phyloP scores from a whole-genome alignment of 768 basidiomycete species.

The Paxillus rubicundulus region DNA sequence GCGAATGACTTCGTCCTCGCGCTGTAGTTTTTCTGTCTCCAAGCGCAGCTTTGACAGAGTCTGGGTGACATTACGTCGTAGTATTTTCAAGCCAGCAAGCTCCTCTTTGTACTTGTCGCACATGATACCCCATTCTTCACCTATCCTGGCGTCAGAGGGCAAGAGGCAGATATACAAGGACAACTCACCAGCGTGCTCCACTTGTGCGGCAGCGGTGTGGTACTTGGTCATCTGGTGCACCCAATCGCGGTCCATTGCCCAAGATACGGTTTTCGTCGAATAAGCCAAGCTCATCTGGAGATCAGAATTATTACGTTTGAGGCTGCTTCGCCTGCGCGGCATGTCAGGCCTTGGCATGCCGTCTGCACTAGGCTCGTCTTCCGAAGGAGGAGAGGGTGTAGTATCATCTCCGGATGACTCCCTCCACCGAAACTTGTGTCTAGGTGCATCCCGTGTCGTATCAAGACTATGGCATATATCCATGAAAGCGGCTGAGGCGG shows the following conservation, averaged over 20 bases:
- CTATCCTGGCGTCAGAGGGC: conserved; percentile 32
- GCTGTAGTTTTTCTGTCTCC: conserved; percentile 41
- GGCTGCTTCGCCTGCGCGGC: conserved; percentile 57
- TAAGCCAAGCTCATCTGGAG: conserved; percentile 47
- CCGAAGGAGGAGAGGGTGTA: conserved; percentile 30
- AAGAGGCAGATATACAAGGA: background rate
- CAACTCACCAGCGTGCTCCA: conserved; percentile 39
- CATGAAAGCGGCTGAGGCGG: conserved; percentile 28
- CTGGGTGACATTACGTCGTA: conserved; percentile 52
- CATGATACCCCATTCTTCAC: conserved; percentile 57
- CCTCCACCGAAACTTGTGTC: conserved; percentile 13
- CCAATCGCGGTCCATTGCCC: conserved; percentile 70
- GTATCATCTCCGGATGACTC: conserved; percentile 17
- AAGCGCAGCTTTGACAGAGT: conserved; percentile 38
- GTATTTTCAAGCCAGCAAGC: conserved; percentile 53
- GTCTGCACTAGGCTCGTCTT: conserved; percentile 33
- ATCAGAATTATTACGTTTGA: conserved; percentile 53
- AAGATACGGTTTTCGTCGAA: conserved; percentile 65
- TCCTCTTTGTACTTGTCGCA: conserved; percentile 60
- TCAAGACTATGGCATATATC: conserved; percentile 36
- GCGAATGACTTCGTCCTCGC: conserved; percentile 40
- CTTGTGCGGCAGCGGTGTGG: conserved; percentile 38
- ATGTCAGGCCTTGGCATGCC: conserved; percentile 32
- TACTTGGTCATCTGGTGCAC: conserved; percentile 53
- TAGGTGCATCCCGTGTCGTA: background rate